phyloP scores from a whole-genome alignment of 2,329 filamentous ascomycete species.

The Talaromyces sp. region DNA sequence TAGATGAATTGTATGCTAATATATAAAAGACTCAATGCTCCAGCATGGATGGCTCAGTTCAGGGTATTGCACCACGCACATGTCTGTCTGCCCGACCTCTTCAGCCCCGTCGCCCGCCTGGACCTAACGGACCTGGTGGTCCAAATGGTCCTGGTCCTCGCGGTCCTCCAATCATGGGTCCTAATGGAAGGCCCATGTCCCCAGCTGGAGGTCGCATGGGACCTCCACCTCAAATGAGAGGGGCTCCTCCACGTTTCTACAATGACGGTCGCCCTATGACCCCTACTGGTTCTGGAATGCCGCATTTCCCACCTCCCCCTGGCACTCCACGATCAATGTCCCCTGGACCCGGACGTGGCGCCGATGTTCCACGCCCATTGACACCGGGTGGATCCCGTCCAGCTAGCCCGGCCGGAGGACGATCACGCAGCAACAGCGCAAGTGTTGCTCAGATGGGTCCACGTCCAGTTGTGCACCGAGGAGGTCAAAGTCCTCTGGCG shows the following conservation, averaged over 20 bases:
- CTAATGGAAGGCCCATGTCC: conserved; percentile 38
- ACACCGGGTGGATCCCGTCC: conserved; percentile 38
- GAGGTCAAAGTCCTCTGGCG: conserved; percentile 30
- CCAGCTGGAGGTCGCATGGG: conserved; percentile 34
- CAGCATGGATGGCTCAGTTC: conserved; percentile 81
- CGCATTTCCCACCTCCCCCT: conserved; percentile 29
- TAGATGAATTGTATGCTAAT: conserved; percentile 30
- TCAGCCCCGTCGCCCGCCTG: conserved; percentile 65
- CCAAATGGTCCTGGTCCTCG: conserved; percentile 29
- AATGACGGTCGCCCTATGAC: conserved; percentile 32
- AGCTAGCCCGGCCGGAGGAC: conserved; percentile 35
- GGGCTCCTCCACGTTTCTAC: conserved; percentile 22
- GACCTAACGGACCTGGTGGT: conserved; percentile 31
- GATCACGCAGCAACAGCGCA: conserved; percentile 37
- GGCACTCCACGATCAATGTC: conserved; percentile 33
- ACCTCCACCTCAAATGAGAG: conserved; percentile 16
- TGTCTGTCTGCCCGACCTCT: conserved; percentile 90
- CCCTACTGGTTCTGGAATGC: conserved; percentile 24
- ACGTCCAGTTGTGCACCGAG: conserved; percentile 5
- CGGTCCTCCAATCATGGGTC: conserved; percentile 16
- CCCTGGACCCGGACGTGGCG: conserved; percentile 20
- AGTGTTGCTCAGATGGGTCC: conserved; percentile 38
- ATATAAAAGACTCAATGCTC: conserved; percentile 74
- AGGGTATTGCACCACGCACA: conserved; percentile 90
- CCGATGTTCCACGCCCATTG: conserved; percentile 14